Base-by-base conservation (phyloP, 2,329 filamentous ascomycete genomes). In the Aspergillus persii region DNA sequence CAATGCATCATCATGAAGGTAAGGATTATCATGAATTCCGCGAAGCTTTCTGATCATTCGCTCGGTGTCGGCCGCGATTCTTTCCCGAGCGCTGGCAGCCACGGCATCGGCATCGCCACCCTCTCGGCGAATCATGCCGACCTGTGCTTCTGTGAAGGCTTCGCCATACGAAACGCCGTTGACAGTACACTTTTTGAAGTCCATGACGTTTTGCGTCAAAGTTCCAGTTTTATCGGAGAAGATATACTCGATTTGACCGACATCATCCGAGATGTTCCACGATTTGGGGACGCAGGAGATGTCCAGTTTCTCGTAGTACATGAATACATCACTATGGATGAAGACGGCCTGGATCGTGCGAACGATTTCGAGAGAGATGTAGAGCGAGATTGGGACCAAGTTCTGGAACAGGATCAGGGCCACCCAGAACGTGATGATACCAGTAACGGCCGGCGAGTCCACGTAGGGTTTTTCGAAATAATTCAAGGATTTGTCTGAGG, bases 211-310 rank as follows among this genome's bases (percentile, higher is more conserved):
- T 70, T 96, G 91, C 0, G 91, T 96, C 64, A 96, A 79, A 2
- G 91, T 96, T 59, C 91, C 91, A 0, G 91, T 96, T 78, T 96
- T 96, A 81, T 96, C 91, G 0, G 91, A 97, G 76, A 99, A 99
- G 66, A 99, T 96, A 80, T 98, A 99, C 77, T 98, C 95, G 63
- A 99, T 96, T 77, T 99, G 95, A 11, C 95, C 95, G 50, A 99
- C 83, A 69, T 99, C 96, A 71, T 99, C 95, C 0, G 94, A 98
- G 53, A 99, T 98, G 73, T 98, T 99, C 95, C 95, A 99, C 0
- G 93, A 92, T 72, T 98, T 98, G 4, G 96, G 95, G 9, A 96
- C 92, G 72, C 96, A 99, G 2, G 94, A 92, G 71, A 96, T 93
- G 70, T 96, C 92, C 65, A 97, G 87, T 69, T 87, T 88, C 58